Evolutionary conservation across 306 rosid genomes (phyloP), one percentile per base, ranked within the genome.

Genomic region (Mucuna pruriens): DNA sequence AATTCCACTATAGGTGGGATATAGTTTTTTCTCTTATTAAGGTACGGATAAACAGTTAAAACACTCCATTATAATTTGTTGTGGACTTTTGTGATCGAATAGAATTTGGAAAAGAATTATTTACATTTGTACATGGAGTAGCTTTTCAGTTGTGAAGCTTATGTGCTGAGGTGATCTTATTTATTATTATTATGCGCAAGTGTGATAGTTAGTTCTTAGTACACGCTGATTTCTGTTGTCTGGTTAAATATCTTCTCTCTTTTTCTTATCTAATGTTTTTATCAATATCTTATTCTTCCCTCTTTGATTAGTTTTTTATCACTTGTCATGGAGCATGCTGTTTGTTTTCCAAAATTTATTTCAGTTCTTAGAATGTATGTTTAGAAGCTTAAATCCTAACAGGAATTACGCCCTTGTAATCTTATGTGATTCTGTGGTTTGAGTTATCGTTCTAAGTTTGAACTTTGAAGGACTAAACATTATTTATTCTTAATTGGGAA

Each of bases 111-210:
- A 71, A 45, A 29, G 40, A 67, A 67, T 46, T 51, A 29, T 29
- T 12, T 39, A 40, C 54, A 7, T 20, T 39, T 20, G 9, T 16
- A 40, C 4, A 17, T 16, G 48, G 65, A 34, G 3, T 70, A 26
- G 25, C 9, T 33, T 73, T 73, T 36, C 78, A 54, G 19, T 52
- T 44, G 23, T 49, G 76, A 49, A 71, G 25, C 63, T 52, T 33
- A 52, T 51, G 20, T 73, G 25, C 65, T 11, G 22, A 52, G 19
- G 65, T 19, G 34, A 51, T 16, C 23, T 34, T 36, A 10, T 52
- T 52, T 52, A 6, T 51, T n/a, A 3, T 13, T 48, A 15, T 52
- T 19, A 52, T 52, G 25, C 6, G 26, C 60, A 52, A 19, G 23
- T 7, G 31, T 55, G 31, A 55, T 7, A 19, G 62, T 40, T 45